phyloP scores from a whole-genome alignment of 768 basidiomycete species.

The Tricholoma sp. region DNA sequence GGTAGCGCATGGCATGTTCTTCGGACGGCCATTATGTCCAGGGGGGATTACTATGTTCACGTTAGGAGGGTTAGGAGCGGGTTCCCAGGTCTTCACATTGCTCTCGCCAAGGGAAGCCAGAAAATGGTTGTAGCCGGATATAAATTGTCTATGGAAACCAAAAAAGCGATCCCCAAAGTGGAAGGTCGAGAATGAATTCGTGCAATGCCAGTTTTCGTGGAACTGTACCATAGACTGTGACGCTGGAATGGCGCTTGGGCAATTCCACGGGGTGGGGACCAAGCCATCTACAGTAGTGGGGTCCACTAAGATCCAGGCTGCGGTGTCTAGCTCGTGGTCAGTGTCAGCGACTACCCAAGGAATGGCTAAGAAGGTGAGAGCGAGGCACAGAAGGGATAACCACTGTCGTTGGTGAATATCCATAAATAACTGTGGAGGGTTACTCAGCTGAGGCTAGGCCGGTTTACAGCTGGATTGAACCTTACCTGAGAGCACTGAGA shows the following conservation, averaged over 20 bases:
- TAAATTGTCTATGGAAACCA: not conserved
- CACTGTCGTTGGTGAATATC: not conserved
- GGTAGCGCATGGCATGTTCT: not conserved
- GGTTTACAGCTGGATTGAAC: too few relatives aligned
- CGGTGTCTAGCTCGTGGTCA: not conserved
- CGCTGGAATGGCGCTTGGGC: not conserved
- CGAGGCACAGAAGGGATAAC: not conserved
- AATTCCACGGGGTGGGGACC: not conserved
- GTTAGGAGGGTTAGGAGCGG: too few relatives aligned
- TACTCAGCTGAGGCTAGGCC: too few relatives aligned
- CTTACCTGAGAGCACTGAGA: too few relatives aligned
- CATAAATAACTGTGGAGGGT: too few relatives aligned
- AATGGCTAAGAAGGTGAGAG: not conserved
- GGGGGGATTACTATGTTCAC: not conserved
- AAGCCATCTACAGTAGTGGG: not conserved
- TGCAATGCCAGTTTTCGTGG: not conserved
- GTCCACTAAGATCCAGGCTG: not conserved
- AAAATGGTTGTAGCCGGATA: not conserved
- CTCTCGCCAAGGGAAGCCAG: not conserved
- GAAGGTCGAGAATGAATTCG: not conserved
- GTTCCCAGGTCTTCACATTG: not conserved
- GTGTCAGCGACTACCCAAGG: not conserved
- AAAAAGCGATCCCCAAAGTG: not conserved
- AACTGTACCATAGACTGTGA: not conserved
- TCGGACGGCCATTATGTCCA: not conserved